phyloP scores from a whole-genome alignment of 2,329 filamentous ascomycete species.

The Purpureocillium lavendulum region DNA sequence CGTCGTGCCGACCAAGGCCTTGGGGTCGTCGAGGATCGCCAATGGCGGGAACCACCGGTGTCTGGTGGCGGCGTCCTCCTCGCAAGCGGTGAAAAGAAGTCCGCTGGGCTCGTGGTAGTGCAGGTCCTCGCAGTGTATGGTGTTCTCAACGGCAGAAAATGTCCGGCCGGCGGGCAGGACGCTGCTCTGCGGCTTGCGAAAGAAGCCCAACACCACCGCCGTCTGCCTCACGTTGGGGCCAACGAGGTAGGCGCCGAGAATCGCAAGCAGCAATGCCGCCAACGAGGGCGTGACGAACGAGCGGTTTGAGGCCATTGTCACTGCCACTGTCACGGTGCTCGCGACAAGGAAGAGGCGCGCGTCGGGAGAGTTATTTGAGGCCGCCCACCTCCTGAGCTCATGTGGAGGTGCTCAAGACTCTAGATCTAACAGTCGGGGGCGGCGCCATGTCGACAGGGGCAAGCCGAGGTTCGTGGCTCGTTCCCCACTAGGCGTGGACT shows the following conservation, averaged over 20 bases:
- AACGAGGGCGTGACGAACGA: background rate
- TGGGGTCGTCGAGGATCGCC: slow-evolving; percentile 29
- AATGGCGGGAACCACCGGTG: slow-evolving; percentile 45
- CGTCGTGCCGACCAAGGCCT: slow-evolving; percentile 19
- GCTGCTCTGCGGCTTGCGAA: slow-evolving; percentile 14
- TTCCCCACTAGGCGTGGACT: too few species aligned
- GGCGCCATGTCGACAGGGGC: too few species aligned
- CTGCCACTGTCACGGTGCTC: too few species aligned
- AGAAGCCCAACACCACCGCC: slow-evolving; percentile 16
- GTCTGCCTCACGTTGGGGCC: slow-evolving; percentile 1
- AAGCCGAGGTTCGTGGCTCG: too few species aligned
- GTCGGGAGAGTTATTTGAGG: too few species aligned
- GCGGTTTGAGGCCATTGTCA: slow-evolving; percentile 5
- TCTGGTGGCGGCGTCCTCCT: slow-evolving; percentile 31
- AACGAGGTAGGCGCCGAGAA: slow-evolving; percentile 5
- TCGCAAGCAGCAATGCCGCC: slow-evolving; percentile 4
- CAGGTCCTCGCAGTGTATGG: slow-evolving; percentile 50
- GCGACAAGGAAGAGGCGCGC: too few species aligned
- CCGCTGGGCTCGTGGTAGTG: slow-evolving; percentile 42
- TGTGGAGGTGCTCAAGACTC: too few species aligned
- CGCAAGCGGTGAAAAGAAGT: slow-evolving; percentile 48
- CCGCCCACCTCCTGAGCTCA: too few species aligned
- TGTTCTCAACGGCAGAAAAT: slow-evolving; percentile 38
- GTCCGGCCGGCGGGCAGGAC: slow-evolving; percentile 14
- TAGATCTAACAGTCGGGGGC: too few species aligned